Base-by-base conservation (phyloP, 2,329 filamentous ascomycete species). In the Metarhizium guizhouense region DNA sequence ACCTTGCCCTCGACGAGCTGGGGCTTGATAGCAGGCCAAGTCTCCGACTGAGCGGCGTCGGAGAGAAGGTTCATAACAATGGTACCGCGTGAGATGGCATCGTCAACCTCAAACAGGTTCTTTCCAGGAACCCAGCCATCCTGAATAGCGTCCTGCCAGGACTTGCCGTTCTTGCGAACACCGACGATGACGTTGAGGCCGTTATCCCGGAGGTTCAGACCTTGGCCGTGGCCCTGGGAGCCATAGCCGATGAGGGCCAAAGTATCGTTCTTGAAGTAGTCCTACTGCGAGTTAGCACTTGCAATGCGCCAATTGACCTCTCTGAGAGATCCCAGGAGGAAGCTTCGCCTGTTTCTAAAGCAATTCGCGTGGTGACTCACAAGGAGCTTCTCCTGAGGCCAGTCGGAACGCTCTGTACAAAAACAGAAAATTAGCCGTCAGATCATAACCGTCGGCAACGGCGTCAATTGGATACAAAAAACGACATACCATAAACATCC, bases 261-360 rank as follows among this genome's bases (percentile, higher is more conserved):
- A 65, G 93, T 97, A 78, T 99, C 94, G 79, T 99, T 85, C 85
- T 97, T 97, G 89, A 99, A 99, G 87, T 93, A 99, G 63, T 97
- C 90, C 89, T 96, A 65, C 52, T 52, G 25, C 25, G 52, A 32
- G 54, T 57, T 48, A 62, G 58, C 47, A 20, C 40, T n/a, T 34
- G n/a, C 29, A 51, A 47, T 42, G 13, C 18, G 16, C 30, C 47
- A 52, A 55, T 52, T 52, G 54, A 34, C 42, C 40, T 25, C 14
- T 42, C 38, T 13, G 29, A 45, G 14, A 51, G 29, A 10, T 25
- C 1, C 20, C 10, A 16, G 14, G 45, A 48, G 8, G 45, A 6
- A 6, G 20, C 4, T 38, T 54, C 42, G 49, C 43, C 25, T 52
- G 48, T 14, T 53, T 13, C n/a, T 11, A 18, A 29, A 20, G 45